Evolutionary conservation across 176 grass and related monocot genomes (phyloP), one percentile per base, ranked within the genome.

Genomic region (Carex littledalei): DNA sequence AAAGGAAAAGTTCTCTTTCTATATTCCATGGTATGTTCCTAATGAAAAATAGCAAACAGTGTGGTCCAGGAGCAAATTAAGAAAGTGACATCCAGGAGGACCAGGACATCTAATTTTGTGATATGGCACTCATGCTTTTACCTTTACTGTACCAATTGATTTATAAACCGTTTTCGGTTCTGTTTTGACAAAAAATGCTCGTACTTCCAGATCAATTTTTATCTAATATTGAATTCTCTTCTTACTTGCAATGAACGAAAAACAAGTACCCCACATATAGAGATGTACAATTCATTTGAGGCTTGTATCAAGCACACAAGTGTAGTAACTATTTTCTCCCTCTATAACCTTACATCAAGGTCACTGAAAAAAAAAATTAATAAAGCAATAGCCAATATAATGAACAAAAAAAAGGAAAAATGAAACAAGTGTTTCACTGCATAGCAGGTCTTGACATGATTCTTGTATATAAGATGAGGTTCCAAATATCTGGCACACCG

Each of bases 401-500:
- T 29, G 29, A 86, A 24, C 8, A 66, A 15, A 18, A 69, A 86
- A 58, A 81, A 18, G 17, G 53, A 47, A 57, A 80, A 86, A 60
- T 55, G 1, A 80, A 69, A 81, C 32, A 41, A 32, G 15, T 11
- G 1, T 47, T 14, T 78, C 52, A 78, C 4, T 26, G 22, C 6
- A 52, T 66, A 49, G 63, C 82, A 0, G 92, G 88, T 55, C 89
- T 90, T 2, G 95, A 98, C 45, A 94, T 63, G 21, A 98, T 98
- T 87, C 89, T 81, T 0, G 95, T 88, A 78, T 95, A 98, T 70
- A 98, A 64, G 0, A 98, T 9, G 21, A 81, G 87, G 86, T 98
- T 98, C 93, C 95, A 98, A 43, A 89, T 90, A 84, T 98, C 95
- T 0, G 93, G 95, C 56, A 98, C 90, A 72, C 97, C 97, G 31